Conservation (phyloP, 805 yeast genomes). For the Starmerella cellae region DNA sequence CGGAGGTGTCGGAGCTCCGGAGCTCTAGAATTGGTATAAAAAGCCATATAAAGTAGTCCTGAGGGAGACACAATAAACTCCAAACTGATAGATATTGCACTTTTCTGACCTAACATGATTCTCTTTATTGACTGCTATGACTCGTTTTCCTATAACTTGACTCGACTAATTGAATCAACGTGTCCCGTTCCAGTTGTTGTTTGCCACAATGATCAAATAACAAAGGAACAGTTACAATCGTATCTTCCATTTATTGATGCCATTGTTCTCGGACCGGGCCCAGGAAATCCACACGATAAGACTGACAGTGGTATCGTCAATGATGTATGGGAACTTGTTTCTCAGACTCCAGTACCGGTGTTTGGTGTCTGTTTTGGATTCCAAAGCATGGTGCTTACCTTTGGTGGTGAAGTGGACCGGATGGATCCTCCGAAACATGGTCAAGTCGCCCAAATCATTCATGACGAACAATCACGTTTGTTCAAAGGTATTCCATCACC, state of each 20-base stretch:
- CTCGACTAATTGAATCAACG: conserved; percentile 43
- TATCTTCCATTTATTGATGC: conserved; percentile 51
- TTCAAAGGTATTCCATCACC: conserved; percentile 32
- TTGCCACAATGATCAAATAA: conserved; percentile 49
- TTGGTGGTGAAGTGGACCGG: conserved; percentile 44
- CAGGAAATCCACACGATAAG: conserved; percentile 65
- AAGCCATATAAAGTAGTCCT: too few relatives aligned
- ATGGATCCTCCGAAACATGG: conserved; percentile 67
- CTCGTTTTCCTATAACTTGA: conserved; percentile 79
- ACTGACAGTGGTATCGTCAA: conserved; percentile 64
- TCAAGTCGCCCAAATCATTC: conserved; percentile 47
- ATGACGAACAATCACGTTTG: conserved; percentile 27
- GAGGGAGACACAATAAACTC: too few relatives aligned
- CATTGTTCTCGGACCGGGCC: conserved; percentile 90
- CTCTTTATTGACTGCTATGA: conserved; percentile 86
- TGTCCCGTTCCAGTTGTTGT: conserved; percentile 37
- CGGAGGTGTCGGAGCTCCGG: too few relatives aligned
- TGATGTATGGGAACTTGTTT: conserved; percentile 34
- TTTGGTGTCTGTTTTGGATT: conserved; percentile 91
- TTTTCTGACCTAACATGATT: conserved; percentile 32
- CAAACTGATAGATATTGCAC: too few relatives aligned
- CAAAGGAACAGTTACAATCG: conserved; percentile 27
- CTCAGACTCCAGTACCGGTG: conserved; percentile 42
- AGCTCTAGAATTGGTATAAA: too few relatives aligned
- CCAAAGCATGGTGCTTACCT: conserved; percentile 58